These are phyloP conservation scores for Sedum album DNA, from an alignment of 164 flowering plant species.

Conservation along the genomic window DNA sequence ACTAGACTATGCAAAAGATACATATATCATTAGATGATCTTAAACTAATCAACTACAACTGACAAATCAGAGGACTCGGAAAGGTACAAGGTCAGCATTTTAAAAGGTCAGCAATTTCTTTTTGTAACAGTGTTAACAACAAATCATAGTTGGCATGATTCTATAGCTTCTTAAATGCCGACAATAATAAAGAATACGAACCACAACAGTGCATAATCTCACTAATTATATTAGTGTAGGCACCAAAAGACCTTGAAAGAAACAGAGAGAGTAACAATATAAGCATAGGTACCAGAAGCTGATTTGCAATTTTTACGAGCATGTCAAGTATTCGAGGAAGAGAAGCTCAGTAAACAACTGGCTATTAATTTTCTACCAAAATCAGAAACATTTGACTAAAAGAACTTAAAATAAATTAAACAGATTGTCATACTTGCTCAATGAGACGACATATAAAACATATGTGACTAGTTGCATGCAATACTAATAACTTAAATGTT, in stretches of 20 bases:
- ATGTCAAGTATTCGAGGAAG: neutral
- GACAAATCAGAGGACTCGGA: neutral
- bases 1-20: neutral
- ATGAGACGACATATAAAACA: neutral
- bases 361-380: neutral
- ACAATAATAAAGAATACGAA: no score
- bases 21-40: neutral
- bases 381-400: neutral
- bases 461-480: neutral
- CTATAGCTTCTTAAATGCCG: neutral
- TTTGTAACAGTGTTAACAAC: neutral
- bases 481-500: constrained; percentile 17
- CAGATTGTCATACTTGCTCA: neutral
- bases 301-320: neutral
- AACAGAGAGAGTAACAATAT: neutral
- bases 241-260: neutral
- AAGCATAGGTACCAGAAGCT: neutral
- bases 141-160: neutral
- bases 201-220: neutral
- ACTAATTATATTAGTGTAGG: neutral
- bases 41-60: no score
- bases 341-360: neutral
- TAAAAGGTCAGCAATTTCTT: neutral
- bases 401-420: neutral
- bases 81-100: neutral